phyloP scores from a whole-genome alignment of 139 green algal species.

The Edaphochlamys debaryana region DNA sequence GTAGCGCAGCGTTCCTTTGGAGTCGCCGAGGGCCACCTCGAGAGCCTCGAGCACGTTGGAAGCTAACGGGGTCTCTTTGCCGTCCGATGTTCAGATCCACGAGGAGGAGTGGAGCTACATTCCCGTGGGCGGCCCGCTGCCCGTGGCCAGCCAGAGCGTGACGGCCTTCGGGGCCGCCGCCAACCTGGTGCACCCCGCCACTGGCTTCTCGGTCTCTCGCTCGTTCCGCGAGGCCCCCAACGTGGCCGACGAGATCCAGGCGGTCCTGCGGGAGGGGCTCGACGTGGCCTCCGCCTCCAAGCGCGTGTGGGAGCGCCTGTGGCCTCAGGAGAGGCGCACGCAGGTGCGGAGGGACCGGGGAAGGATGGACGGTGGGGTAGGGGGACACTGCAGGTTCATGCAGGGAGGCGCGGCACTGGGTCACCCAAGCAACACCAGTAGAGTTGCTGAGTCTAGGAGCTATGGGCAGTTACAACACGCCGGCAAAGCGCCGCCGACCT shows the following conservation, averaged over 20 bases:
- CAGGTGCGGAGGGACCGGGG: conserved; percentile 59
- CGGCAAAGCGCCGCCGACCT: too few relatives aligned
- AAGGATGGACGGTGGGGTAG: not conserved
- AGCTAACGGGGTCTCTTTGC: too few relatives aligned
- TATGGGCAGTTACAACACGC: too few relatives aligned
- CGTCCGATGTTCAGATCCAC: too few relatives aligned
- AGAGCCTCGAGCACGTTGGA: too few relatives aligned
- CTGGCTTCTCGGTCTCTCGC: conserved; percentile 62
- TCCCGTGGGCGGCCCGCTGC: conserved; percentile 89
- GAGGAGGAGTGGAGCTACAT: conserved; percentile 97
- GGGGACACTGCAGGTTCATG: not conserved
- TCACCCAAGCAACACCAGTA: too few relatives aligned
- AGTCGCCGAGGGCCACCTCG: too few relatives aligned
- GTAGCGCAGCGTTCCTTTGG: too few relatives aligned
- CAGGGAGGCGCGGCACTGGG: too few relatives aligned
- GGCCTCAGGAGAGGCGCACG: conserved; percentile 83
- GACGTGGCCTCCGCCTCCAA: conserved; percentile 41
- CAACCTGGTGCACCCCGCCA: conserved; percentile 90
- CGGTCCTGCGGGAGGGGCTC: conserved; percentile 28
- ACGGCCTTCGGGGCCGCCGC: conserved; percentile 91
- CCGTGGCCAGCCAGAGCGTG: conserved; percentile 61
- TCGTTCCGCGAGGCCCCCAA: conserved; percentile 71
- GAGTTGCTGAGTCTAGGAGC: too few relatives aligned
- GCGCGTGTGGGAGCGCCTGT: conserved; percentile 85
- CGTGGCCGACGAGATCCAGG: conserved; percentile 62